A percentile compares a stretch with the other conserved stretches of the same genome.
Evolutionary conservation across 106 monocot species (phyloP).

Genomic region (Phalaenopsis equestris): DNA sequence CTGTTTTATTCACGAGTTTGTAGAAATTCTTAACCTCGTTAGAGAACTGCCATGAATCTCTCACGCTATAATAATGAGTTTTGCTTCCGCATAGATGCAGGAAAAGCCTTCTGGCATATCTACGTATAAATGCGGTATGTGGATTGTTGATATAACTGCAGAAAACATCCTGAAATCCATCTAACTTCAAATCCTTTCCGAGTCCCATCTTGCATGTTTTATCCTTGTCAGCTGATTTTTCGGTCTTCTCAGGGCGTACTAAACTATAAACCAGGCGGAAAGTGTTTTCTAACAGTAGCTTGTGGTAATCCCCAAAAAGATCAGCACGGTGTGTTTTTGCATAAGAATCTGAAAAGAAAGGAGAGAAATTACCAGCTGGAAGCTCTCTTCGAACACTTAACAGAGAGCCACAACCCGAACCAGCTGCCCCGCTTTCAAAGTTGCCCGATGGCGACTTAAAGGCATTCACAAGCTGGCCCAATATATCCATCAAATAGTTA

Average conservation of each 20-base stretch:
- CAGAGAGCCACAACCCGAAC: conserved; percentile 86
- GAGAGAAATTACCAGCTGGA: conserved; percentile 89
- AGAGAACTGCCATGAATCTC: conserved; percentile 97
- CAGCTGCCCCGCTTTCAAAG: conserved; percentile 37
- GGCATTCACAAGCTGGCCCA: conserved; percentile 72
- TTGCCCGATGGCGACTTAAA: conserved; percentile 56
- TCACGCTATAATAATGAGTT: conserved; percentile 81
- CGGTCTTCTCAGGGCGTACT: conserved; percentile 90
- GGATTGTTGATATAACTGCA: conserved; percentile 94
- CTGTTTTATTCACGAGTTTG: conserved; percentile 82
- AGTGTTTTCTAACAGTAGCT: conserved; percentile 82
- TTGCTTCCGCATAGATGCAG: conserved; percentile 96
- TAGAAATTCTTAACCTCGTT: conserved; percentile 69
- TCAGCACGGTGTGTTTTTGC: conserved; percentile 82
- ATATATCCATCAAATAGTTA: conserved; percentile 90
- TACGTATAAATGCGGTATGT: conserved; percentile 73
- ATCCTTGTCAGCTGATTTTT: conserved; percentile 84
- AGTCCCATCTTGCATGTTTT: conserved; percentile 36
- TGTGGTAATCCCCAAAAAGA: conserved; percentile 83
- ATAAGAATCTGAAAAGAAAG: conserved; percentile 96
- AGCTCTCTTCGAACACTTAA: conserved; percentile 73
- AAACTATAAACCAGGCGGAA: conserved; percentile 87
- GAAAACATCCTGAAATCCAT: conserved; percentile 92
- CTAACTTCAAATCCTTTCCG: conserved; percentile 84
- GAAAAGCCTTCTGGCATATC: conserved; percentile 95